Evolutionary conservation across 2,329 filamentous ascomycete genomes (phyloP).

Genomic region (Colletotrichum abscissum): DNA sequence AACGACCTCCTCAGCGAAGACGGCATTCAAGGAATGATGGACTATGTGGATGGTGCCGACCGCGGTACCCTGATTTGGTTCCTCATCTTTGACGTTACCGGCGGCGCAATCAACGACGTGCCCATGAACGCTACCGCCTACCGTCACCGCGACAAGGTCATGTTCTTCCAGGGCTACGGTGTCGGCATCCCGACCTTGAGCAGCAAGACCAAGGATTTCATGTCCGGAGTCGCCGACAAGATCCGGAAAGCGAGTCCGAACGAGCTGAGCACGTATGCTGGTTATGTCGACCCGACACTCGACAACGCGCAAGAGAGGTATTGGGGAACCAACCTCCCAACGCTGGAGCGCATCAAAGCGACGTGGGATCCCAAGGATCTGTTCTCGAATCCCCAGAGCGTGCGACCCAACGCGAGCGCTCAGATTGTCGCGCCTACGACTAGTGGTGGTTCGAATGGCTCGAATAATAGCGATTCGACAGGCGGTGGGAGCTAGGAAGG

Average conservation of each 20-base stretch:
- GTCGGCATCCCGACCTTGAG: constrained; percentile 60
- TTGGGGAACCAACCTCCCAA: constrained; percentile 64
- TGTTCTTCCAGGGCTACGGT: constrained; percentile 73
- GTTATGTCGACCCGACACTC: constrained; percentile 69
- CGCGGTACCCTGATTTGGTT: constrained; percentile 68
- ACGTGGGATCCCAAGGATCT: constrained; percentile 63
- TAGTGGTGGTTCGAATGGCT: neutral
- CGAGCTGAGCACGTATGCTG: constrained; percentile 67
- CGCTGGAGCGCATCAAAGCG: constrained; percentile 61
- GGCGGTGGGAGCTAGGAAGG: constrained; percentile 24
- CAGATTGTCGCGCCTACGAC: constrained; percentile 13
- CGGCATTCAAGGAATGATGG: constrained; percentile 61
- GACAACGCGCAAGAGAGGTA: constrained; percentile 60
- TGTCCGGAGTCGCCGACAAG: constrained; percentile 61
- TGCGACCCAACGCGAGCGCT: constrained; percentile 45
- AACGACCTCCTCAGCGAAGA: constrained; percentile 59
- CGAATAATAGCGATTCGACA: neutral
- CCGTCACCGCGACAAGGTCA: constrained; percentile 71
- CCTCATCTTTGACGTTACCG: constrained; percentile 71
- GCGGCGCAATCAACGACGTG: constrained; percentile 69
- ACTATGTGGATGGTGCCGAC: constrained; percentile 60
- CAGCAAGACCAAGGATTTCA: constrained; percentile 59
- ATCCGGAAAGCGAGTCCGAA: constrained; percentile 51
- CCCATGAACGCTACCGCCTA: constrained; percentile 68
- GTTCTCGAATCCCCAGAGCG: constrained; percentile 70